Base-by-base conservation (phyloP, 768 basidiomycete species). In the Scleroderma citrinum region DNA sequence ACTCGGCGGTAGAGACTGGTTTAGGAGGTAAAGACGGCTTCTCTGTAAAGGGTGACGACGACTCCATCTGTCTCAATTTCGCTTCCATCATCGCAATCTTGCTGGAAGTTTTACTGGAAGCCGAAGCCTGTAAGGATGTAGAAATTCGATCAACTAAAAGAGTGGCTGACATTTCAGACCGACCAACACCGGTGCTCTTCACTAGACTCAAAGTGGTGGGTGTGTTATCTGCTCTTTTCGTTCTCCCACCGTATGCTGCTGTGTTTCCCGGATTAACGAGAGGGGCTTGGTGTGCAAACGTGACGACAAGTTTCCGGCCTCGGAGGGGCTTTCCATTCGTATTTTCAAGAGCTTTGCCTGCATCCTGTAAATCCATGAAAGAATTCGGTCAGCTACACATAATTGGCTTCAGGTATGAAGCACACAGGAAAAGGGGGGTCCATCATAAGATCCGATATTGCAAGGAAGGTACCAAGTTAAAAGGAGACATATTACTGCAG, bases 1-100 rank as follows among this genome's bases (percentile, higher is more conserved):
- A 2, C n/a, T 34, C 23, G 17, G 35, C 42, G 12, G 31, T 16
- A 30, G 46, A 48, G 3, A 16, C 21, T 1, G 66, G 64, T 43
- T 54, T 66, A 14, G 17, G 47, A 10, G 64, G 64, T 7, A 66
- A 38, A 13, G 43, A 50, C 14, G 63, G 55, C 47, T 51, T 51
- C 24, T 64, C 61, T 0, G 43, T 34, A 23, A 59, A 60, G 2
- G 53, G 21, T 1, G 57, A 58, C 13, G 59, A 62, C 48, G 51
- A 62, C 57, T 82, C 81, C 78, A 96, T 82, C 54, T 90, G 81
- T 16, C 82, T 78, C 20, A 99, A 73, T 67, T 99, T 99, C 2
- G 95, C 95, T 68, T 99, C 96, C 77, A 97, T 87, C 59, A 85
- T 80, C 7, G 93, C 92, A 57, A 99, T 99, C 69, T 97, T 96